Conservation (phyloP, 208 protist species). For the Lotmaria passim region DNA sequence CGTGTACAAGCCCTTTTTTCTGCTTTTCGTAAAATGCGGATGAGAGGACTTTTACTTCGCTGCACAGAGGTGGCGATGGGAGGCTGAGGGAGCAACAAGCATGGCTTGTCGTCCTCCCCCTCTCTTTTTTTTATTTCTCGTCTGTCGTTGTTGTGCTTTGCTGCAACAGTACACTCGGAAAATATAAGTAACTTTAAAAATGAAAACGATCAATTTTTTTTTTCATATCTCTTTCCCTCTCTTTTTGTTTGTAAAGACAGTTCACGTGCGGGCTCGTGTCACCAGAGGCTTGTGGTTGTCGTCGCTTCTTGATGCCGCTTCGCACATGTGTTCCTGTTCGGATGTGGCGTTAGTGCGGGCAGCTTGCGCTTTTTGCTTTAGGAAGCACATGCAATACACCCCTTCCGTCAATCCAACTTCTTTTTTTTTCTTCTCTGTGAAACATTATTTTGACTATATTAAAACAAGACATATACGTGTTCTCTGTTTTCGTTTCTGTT, state of each 20-base stretch:
- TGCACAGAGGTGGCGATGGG: not conserved
- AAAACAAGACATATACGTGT: not conserved
- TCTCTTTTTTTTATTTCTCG: conserved; percentile 12
- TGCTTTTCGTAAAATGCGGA: not conserved
- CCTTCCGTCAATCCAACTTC: no score
- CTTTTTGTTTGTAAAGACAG: not conserved
- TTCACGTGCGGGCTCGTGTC: no score
- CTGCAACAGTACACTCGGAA: not conserved
- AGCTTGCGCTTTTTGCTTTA: no score
- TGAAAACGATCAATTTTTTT: not conserved
- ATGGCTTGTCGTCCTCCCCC: conserved; percentile 3
- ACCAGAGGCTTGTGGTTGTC: no score
- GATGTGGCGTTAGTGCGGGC: no score
- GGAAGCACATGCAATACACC: no score
- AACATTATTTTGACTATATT: no score
- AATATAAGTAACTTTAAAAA: not conserved
- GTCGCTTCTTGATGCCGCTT: no score
- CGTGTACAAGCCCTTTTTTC: no score
- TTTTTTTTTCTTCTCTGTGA: no score
- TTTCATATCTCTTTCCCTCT: not conserved
- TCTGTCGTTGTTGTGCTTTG: not conserved
- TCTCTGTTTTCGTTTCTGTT: not conserved
- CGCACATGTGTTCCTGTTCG: no score
- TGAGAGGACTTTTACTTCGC: not conserved
- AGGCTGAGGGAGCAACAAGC: not conserved